phyloP scores from a whole-genome alignment of 768 basidiomycete genomes.

The Cubamyces lactineus region DNA sequence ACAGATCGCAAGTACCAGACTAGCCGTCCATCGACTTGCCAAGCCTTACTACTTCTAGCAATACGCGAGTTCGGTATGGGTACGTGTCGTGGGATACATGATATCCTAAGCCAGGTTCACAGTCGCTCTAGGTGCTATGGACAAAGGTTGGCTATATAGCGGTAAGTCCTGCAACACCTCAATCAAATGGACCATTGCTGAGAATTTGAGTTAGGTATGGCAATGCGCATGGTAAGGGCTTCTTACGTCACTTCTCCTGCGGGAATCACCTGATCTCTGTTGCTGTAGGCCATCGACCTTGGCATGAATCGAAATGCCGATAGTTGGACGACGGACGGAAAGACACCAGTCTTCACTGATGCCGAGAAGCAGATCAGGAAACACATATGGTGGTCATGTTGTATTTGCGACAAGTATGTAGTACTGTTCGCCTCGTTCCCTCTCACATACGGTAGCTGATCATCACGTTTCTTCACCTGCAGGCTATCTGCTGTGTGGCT shows the following conservation, averaged over 20 bases:
- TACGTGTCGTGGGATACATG: conserved; percentile 27
- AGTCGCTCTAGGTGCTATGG: conserved; percentile 55
- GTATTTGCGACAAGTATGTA: conserved; percentile 66
- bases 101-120: neutral
- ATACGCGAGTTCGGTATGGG: conserved; percentile 88
- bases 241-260: neutral
- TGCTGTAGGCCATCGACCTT: conserved; percentile 69
- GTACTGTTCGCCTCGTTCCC: conserved; percentile 22
- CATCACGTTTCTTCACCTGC: neutral
- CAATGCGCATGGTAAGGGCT: conserved; percentile 65
- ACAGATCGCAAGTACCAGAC: conserved; percentile 68
- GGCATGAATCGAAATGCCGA: conserved; percentile 81
- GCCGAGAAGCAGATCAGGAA: conserved; percentile 71
- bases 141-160: conserved; percentile 84
- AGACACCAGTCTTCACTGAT: conserved; percentile 58
- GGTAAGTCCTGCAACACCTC: conserved; percentile 38
- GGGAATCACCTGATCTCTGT: neutral
- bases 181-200: neutral
- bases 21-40: conserved; percentile 75
- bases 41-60: conserved; percentile 77
- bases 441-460: too few relatives aligned
- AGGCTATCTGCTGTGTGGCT: conserved; percentile 78
- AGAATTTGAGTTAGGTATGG: conserved; percentile 46
- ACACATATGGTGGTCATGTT: conserved; percentile 83
- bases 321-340: conserved; percentile 65